These are phyloP conservation scores for Henckelia pumila DNA, from an alignment of 257 asterid species.

Conservation along the genomic window DNA sequence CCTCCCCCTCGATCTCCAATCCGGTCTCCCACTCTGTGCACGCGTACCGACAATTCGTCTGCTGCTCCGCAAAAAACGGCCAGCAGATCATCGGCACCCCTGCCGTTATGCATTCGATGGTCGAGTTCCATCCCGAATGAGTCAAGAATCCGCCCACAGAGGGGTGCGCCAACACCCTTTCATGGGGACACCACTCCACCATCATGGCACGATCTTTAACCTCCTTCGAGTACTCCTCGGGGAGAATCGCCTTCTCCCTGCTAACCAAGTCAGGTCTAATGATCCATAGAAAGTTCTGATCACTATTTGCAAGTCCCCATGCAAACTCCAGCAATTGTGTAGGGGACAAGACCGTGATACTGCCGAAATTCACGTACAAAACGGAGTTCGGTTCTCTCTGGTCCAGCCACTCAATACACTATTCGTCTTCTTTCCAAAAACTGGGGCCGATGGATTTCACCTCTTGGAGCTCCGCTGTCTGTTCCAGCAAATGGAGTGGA, in stretches of 20 bases:
- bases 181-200: slow-evolving; percentile 72
- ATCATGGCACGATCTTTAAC: slow-evolving; percentile 43
- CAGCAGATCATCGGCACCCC: slow-evolving; percentile 68
- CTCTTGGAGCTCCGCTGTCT: slow-evolving; percentile 3
- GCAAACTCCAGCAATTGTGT: slow-evolving; percentile 62
- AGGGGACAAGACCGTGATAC: slow-evolving; percentile 47
- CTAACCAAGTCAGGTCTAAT: slow-evolving; percentile 58
- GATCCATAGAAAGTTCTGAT: slow-evolving; percentile 53
- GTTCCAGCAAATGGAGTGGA: slow-evolving; percentile 52
- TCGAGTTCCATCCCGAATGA: slow-evolving; percentile 71
- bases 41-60: slow-evolving; percentile 48
- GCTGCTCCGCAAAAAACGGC: slow-evolving; percentile 83
- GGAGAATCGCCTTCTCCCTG: slow-evolving; percentile 41
- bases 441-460: slow-evolving; percentile 39
- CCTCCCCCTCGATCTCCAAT: slow-evolving; percentile 57
- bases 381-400: slow-evolving; percentile 46
- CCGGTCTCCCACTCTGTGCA: slow-evolving; percentile 52
- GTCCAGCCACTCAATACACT: slow-evolving; percentile 51
- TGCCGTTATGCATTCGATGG: slow-evolving; percentile 48
- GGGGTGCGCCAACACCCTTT: slow-evolving; percentile 47
- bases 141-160: slow-evolving; percentile 55
- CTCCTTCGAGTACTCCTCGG: slow-evolving; percentile 42
- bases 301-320: slow-evolving; percentile 61
- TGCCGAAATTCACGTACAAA: slow-evolving; percentile 64
- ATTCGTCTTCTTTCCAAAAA: slow-evolving; percentile 60